Evolutionary conservation across 2,329 filamentous ascomycete genomes (phyloP).

Genomic region (Fusarium kyushuense): DNA sequence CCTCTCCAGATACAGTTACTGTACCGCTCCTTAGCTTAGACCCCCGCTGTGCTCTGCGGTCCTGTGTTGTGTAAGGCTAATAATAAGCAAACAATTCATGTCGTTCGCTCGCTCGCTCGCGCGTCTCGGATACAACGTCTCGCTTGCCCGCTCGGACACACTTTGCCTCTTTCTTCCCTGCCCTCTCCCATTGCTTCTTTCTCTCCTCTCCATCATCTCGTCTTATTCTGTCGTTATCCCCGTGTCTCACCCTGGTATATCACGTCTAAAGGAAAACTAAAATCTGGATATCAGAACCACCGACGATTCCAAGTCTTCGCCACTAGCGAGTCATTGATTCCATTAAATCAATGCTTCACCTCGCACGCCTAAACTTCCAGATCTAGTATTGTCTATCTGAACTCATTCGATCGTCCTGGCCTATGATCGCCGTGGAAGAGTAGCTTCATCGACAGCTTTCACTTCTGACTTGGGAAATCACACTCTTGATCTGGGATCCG

Average conservation of each 20-base stretch:
- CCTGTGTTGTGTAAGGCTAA: conserved; percentile 45
- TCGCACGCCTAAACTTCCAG: background rate
- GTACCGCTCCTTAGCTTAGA: conserved; percentile 25
- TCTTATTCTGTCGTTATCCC: conserved; percentile 11
- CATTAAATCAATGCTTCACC: conserved; percentile 20
- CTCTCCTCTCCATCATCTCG: conserved; percentile 5
- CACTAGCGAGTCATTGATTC: conserved; percentile 19
- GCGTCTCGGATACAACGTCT: conserved; percentile 32
- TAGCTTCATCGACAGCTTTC: conserved; percentile 11
- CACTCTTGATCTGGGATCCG: conserved; percentile 17
- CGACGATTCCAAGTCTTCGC: conserved; percentile 4
- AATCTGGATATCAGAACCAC: conserved; percentile 21
- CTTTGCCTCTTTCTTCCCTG: conserved; percentile 25
- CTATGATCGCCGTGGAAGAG: conserved; percentile 9
- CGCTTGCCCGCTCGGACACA: conserved; percentile 8
- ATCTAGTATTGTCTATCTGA: background rate
- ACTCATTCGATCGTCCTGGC: background rate
- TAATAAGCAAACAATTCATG: conserved; percentile 46
- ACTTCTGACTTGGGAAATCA: conserved; percentile 6
- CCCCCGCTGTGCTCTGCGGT: conserved; percentile 7
- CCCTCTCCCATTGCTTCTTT: conserved; percentile 13
- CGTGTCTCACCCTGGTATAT: conserved; percentile 15
- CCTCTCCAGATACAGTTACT: conserved; percentile 8
- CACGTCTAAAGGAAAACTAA: conserved; percentile 18
- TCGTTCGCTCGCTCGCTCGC: conserved; percentile 14